phyloP scores from a whole-genome alignment of 768 basidiomycete species.

The Coprinopsis strossmayeri region DNA sequence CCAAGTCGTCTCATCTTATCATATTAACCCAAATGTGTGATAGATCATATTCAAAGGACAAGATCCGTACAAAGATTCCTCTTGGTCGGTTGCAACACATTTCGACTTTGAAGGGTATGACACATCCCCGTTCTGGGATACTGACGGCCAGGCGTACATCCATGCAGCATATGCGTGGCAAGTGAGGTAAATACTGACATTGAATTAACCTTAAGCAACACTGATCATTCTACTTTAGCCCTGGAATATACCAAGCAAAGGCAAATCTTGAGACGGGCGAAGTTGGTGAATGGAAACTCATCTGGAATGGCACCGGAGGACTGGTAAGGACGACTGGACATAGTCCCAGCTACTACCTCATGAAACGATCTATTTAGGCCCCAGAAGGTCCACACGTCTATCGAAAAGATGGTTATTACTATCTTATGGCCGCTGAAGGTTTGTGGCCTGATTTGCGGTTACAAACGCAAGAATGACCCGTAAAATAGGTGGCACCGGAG shows the following conservation, averaged over 20 bases:
- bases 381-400: slow-evolving; percentile 22
- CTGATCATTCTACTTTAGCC: slow-evolving; percentile 13
- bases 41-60: slow-evolving; percentile 17
- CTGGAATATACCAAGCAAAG: slow-evolving; percentile 18
- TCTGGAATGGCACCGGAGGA: slow-evolving; percentile 23
- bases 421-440: slow-evolving; percentile 32
- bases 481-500: slow-evolving; percentile 25
- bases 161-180: slow-evolving; percentile 20
- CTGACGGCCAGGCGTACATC: slow-evolving; percentile 24
- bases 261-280: slow-evolving; percentile 19
- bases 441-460: no score
- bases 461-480: no score
- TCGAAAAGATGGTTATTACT: slow-evolving; percentile 24
- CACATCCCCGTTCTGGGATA: slow-evolving; percentile 26
- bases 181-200: slow-evolving; percentile 12
- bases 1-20: not conserved
- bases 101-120: slow-evolving; percentile 28
- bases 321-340: slow-evolving; percentile 4
- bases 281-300: slow-evolving; percentile 13
- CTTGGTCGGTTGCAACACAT: slow-evolving; percentile 26
- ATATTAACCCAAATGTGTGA: not conserved
- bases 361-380: slow-evolving; percentile 12
- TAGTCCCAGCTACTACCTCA: not conserved
- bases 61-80: slow-evolving; percentile 15
- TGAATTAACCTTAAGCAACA: no score